Conservation (phyloP, 305 asterid genomes). For the Ruellia speciosa region DNA sequence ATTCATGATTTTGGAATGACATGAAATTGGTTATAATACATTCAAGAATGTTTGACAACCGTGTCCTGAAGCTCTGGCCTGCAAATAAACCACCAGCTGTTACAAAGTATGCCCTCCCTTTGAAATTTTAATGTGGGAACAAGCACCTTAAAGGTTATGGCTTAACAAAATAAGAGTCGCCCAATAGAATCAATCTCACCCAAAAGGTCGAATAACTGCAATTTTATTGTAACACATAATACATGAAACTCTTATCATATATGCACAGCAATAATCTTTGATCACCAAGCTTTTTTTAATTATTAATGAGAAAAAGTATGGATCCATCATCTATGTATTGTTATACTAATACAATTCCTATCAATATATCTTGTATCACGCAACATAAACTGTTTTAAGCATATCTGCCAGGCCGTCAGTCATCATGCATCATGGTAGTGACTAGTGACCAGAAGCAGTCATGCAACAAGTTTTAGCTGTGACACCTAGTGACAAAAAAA, state of each 20-base stretch:
- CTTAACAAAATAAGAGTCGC: background rate
- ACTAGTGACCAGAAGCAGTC: background rate
- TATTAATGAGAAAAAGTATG: too few species aligned
- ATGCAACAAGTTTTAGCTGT: conserved; percentile 11
- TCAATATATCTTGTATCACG: conserved; percentile 1
- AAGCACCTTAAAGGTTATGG: background rate
- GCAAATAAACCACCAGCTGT: conserved; percentile 29
- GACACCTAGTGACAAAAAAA: conserved; percentile 16
- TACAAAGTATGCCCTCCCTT: conserved; percentile 15
- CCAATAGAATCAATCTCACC: background rate
- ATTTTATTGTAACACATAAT: too few species aligned
- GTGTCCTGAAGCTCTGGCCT: conserved; percentile 57
- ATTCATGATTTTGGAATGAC: conserved; percentile 66
- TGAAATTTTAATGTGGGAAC: conserved; percentile 4
- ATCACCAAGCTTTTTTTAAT: too few species aligned
- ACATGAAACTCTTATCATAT: too few species aligned
- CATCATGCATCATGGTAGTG: conserved; percentile 10
- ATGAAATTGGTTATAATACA: conserved; percentile 56
- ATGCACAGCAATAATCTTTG: too few species aligned
- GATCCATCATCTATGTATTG: too few species aligned
- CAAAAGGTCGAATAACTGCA: too few species aligned
- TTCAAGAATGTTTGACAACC: conserved; percentile 66
- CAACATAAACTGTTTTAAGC: background rate
- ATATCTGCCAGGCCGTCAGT: conserved; percentile 6
- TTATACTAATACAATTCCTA: background rate